A percentile compares a stretch with the other conserved stretches of the same genome.
Conservation (phyloP, 192 early-diverging fungal genomes). For the Radiomyces spectabilis region DNA sequence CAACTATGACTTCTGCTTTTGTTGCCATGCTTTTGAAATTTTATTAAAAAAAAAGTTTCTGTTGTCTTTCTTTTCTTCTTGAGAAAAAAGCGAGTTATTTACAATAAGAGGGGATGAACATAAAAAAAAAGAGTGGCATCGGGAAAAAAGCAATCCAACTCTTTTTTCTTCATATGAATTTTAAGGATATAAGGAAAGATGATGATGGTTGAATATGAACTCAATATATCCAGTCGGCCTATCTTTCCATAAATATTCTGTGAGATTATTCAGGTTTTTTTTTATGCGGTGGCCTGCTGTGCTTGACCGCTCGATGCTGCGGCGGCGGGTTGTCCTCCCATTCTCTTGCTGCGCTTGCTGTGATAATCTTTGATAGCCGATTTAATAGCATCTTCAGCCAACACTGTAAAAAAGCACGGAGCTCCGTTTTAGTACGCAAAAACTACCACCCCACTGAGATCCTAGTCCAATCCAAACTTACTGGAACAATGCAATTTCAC, state of each 20-base stretch:
- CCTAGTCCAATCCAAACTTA: constrained; percentile 32
- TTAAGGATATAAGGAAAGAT: no score
- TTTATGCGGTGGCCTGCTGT: neutral
- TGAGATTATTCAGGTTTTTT: neutral
- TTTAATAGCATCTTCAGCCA: constrained; percentile 99
- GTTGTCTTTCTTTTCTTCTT: neutral
- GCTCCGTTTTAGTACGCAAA: no score
- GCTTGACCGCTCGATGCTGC: no score
- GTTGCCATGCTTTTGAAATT: neutral
- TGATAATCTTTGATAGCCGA: constrained; percentile 96
- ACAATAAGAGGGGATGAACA: neutral
- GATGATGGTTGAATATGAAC: no score
- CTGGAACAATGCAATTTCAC: constrained; percentile 98
- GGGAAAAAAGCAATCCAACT: no score
- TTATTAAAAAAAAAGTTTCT: neutral
- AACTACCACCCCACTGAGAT: neutral
- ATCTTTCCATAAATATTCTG: no score
- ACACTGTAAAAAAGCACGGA: constrained; percentile 52
- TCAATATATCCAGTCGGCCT: no score
- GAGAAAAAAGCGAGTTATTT: neutral
- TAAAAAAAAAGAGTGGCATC: no score
- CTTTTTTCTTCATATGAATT: no score
- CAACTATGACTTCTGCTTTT: neutral
- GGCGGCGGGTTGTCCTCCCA: no score
- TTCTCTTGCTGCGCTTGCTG: constrained; percentile 71